Base-by-base conservation (phyloP, 345 rosid species). In the Brassica incana region DNA sequence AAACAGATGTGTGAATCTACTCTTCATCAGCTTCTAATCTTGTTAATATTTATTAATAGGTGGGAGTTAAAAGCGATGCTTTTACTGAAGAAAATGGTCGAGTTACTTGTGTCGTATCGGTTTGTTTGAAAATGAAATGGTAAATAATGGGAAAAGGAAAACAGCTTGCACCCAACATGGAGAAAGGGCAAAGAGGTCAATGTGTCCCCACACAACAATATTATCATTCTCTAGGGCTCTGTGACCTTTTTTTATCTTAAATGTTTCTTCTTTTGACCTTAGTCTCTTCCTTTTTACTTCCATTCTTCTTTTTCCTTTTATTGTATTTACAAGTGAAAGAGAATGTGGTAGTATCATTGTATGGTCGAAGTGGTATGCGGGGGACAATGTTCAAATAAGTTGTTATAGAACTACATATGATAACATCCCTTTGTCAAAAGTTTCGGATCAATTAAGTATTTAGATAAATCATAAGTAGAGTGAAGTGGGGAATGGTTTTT, bases 161-260 rank as follows among this genome's bases (percentile, higher is more conserved):
- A 89, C 92, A 92, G 97, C 91, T 87, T 86, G 89, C 95, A 82
- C 87, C 85, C 84, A 77, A 81, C 82, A 81, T 40, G 71, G 72
- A 82, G 76, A 82, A 84, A 83, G 77, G 76, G 74, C 52, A 38
- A 71, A 73, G 75, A 84, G 74, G 77, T 85, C 81, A 65, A 61
- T 73, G 59, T 82, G 90, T 78, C 87, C 91, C 90, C 80, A 81
- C 89, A 86, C 14, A n/a, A 80, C 88, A 90, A 82, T 85, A 82
- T 59, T 84, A 85, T 84, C 84, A 81, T 73, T 81, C 80, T 76
- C 76, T 48, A 35, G 69, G 75, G 77, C 77, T 69, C 73, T 62
- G 60, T 75, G 45, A 80, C 71, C 71, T 82, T 54, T 73, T 80
- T 80, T 67, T 67, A 48, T 72, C 73, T 56, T 65, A 69, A 61